Percentiles rank a stretch among this genome's conserved stretches.
Conservation (phyloP, 2,329 filamentous ascomycete genomes). For the Aspergillus thermomutatus region DNA sequence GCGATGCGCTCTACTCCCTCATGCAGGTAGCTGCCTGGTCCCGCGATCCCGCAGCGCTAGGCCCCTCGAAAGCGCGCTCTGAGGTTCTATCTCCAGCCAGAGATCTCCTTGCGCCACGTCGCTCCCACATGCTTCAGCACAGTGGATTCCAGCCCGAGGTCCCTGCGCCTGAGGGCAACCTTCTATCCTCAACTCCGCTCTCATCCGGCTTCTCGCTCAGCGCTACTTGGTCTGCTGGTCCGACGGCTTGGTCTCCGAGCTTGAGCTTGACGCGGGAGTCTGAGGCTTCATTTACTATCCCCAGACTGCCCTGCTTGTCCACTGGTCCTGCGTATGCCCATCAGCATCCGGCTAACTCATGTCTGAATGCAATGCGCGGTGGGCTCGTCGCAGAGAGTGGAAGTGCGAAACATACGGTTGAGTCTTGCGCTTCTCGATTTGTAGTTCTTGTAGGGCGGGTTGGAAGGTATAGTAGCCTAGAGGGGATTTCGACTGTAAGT, state of each 20-base stretch:
- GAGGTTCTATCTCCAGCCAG: neutral
- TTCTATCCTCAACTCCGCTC: neutral
- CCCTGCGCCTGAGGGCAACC: neutral
- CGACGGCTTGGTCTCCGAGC: neutral
- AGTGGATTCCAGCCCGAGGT: neutral
- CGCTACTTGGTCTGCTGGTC: neutral
- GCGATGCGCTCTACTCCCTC: neutral
- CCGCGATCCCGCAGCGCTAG: neutral
- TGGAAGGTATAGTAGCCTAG: slow-evolving; percentile 45
- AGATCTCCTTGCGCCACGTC: neutral
- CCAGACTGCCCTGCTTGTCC: neutral
- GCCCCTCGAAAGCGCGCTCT: neutral
- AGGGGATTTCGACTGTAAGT: slow-evolving; percentile 13
- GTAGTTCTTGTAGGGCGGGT: slow-evolving; percentile 37
- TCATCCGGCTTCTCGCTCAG: neutral
- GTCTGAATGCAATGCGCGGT: neutral
- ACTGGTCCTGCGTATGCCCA: neutral
- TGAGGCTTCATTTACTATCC: neutral
- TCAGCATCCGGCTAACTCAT: neutral
- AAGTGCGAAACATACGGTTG: slow-evolving; percentile 9
- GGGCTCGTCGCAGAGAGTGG: neutral
- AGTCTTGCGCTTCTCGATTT: slow-evolving; percentile 24
- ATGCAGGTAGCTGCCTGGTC: neutral
- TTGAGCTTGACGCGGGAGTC: neutral
- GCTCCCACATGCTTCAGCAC: neutral